These are phyloP conservation scores for Grigorovia jiainica DNA, from an alignment of 805 yeast genomes.

Conservation along the genomic window DNA sequence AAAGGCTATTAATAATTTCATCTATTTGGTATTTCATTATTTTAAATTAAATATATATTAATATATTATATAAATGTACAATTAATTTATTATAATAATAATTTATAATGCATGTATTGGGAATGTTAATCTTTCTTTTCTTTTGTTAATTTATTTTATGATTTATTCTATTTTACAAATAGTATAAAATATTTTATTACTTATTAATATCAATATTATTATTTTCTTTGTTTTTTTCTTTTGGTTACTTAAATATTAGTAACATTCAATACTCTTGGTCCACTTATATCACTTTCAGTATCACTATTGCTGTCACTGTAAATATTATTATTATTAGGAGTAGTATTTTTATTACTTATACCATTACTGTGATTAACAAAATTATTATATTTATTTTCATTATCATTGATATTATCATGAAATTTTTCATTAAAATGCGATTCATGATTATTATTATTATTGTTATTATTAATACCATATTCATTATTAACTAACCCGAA, in stretches of 20 bases:
- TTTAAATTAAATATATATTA: too few species aligned
- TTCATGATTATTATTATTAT: conserved; percentile 1
- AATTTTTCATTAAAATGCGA: neutral
- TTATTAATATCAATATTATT: neutral
- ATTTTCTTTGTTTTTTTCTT: neutral
- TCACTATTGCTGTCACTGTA: neutral
- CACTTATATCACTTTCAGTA: neutral
- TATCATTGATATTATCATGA: neutral
- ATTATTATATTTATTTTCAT: neutral
- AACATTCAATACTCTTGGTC: conserved; percentile 1
- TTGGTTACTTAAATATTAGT: neutral
- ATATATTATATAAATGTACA: conserved; percentile 3
- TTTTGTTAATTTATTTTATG: conserved; percentile 12
- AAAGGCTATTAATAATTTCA: conserved; percentile 15
- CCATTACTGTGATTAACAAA: too few species aligned
- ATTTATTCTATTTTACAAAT: conserved; percentile 9
- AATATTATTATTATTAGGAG: neutral
- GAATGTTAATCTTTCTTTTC: neutral
- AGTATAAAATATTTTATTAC: too few species aligned
- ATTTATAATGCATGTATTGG: neutral
- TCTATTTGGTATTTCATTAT: too few species aligned
- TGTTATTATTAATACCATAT: neutral
- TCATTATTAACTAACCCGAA: neutral
- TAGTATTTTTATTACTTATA: neutral
- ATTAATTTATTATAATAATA: neutral